A percentile compares a stretch with the other conserved stretches of the same genome.
Conservation (phyloP, 371 early-diverging fungal species). For the Lichtheimia ornata region DNA sequence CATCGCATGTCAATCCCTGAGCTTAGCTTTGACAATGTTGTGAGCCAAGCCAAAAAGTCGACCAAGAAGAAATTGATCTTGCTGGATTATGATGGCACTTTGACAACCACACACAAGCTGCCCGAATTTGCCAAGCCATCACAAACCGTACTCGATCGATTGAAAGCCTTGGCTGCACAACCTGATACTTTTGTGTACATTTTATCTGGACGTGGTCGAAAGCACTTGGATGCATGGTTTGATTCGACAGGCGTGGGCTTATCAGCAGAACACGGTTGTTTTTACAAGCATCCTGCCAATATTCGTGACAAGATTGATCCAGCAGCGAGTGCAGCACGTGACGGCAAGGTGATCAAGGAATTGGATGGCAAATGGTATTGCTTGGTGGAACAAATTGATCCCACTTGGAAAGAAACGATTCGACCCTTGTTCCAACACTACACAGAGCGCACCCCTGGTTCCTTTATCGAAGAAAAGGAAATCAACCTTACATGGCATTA, state of each 20-base stretch:
- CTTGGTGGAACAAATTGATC: conserved; percentile 86
- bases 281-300: conserved; percentile 86
- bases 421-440: conserved; percentile 93
- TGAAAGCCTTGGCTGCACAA: conserved; percentile 68
- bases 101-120: conserved; percentile 79
- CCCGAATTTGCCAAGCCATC: conserved; percentile 92
- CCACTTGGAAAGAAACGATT: conserved; percentile 90
- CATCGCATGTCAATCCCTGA: conserved; percentile 72
- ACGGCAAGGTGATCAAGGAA: conserved; percentile 64
- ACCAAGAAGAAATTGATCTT: conserved; percentile 71
- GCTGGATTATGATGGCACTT: conserved; percentile 95
- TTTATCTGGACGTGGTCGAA: conserved; percentile 84
- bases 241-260: conserved; percentile 84
- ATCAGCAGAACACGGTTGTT: conserved; percentile 95
- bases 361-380: conserved; percentile 80
- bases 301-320: conserved; percentile 52
- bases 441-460: conserved; percentile 93
- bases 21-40: conserved; percentile 48
- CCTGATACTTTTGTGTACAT: conserved; percentile 94
- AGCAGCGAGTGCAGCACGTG: conserved; percentile 29
- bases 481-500: conserved; percentile 93
- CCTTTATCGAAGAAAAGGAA: conserved; percentile 92
- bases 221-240: conserved; percentile 90
- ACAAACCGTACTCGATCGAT: conserved; percentile 61
- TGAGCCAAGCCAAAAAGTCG: conserved; percentile 41